Conservation (phyloP, 257 asterid genomes). For the Solanum lignicaule region DNA sequence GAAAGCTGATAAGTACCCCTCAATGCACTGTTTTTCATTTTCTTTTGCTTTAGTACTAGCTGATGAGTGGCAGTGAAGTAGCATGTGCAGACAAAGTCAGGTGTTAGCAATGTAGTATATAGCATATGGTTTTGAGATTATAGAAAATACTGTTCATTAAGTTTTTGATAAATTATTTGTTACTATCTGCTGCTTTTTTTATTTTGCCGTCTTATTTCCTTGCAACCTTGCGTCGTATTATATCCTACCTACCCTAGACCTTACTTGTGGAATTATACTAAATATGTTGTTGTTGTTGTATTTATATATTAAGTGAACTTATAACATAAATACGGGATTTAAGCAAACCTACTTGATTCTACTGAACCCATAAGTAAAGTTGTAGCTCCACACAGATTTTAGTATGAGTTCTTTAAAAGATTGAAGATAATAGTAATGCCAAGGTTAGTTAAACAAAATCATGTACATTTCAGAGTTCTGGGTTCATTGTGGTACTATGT, state of each 20-base stretch:
- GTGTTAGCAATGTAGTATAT: slow-evolving; percentile 12
- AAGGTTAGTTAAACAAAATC: not conserved
- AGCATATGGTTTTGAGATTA: not conserved
- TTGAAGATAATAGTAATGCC: not conserved
- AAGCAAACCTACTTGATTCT: not conserved
- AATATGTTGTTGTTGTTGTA: not conserved
- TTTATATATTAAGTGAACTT: not conserved
- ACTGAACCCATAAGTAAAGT: not conserved
- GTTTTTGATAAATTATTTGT: not conserved
- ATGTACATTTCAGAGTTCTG: not conserved
- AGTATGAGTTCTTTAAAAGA: not conserved
- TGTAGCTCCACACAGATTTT: not conserved
- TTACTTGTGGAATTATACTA: not conserved
- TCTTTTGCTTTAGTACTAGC: slow-evolving; percentile 7
- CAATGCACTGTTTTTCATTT: slow-evolving; percentile 12
- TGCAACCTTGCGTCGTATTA: not conserved
- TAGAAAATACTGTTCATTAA: not conserved
- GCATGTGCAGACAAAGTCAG: slow-evolving; percentile 4
- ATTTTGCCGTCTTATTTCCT: not conserved
- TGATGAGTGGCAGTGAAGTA: slow-evolving; percentile 1
- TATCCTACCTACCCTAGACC: too few relatives aligned
- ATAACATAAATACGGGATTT: not conserved
- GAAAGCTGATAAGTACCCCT: slow-evolving; percentile 16
- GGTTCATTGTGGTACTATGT: not conserved
- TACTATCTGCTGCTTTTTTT: not conserved